Percentiles rank a stretch among this genome's conserved stretches.
These are phyloP conservation scores for Extremus antarcticus DNA, from an alignment of 495 filamentous ascomycete genomes.

Conservation along the genomic window DNA sequence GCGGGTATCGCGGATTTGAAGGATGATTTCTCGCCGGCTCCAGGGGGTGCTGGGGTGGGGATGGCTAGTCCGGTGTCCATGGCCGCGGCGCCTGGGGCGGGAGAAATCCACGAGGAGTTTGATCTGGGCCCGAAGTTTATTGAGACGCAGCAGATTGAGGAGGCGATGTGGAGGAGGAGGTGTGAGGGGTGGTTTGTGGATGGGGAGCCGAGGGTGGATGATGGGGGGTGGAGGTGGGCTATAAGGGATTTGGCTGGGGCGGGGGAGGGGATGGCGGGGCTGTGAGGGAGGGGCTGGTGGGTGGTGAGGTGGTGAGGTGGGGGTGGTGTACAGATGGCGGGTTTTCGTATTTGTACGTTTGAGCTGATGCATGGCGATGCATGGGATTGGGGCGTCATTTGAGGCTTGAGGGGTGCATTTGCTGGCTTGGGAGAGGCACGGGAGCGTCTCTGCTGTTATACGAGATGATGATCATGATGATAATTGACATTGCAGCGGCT, in stretches of 20 bases:
- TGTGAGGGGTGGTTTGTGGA: constrained; percentile 61
- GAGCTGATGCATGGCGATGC: too few relatives aligned
- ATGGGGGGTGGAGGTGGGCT: constrained; percentile 44
- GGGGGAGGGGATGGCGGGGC: background rate
- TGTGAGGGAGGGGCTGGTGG: background rate
- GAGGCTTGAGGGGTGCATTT: too few relatives aligned
- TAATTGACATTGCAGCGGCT: too few relatives aligned
- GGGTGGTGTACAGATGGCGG: too few relatives aligned
- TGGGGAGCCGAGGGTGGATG: constrained; percentile 34
- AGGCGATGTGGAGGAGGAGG: constrained; percentile 78
- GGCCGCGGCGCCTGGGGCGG: constrained; percentile 12
- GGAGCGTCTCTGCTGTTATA: too few relatives aligned
- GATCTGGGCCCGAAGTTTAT: constrained; percentile 95
- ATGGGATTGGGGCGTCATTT: too few relatives aligned
- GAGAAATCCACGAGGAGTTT: constrained; percentile 62
- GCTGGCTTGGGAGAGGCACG: too few relatives aligned
- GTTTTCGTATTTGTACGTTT: too few relatives aligned
- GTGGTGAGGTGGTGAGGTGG: too few relatives aligned
- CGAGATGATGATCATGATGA: too few relatives aligned
- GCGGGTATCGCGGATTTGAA: constrained; percentile 59
- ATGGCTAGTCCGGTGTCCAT: constrained; percentile 11
- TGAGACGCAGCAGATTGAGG: constrained; percentile 75
- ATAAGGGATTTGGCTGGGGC: constrained; percentile 18
- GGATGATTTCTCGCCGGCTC: constrained; percentile 45
- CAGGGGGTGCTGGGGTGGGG: constrained; percentile 13